Conservation (phyloP, 2,329 filamentous ascomycete species). For the Colletotrichum camelliae region DNA sequence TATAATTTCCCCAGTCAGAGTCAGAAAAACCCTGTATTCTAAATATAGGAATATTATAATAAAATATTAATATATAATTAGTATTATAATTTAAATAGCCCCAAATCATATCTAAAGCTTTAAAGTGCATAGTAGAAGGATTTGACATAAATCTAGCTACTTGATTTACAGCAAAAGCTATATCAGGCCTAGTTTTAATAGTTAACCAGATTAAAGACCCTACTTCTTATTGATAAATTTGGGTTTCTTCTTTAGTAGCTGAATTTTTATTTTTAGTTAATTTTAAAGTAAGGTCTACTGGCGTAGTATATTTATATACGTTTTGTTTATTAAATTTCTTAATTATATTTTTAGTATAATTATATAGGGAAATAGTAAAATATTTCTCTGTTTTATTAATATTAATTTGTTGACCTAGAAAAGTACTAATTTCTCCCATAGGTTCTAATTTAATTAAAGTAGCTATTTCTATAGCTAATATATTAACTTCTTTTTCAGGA, state of each 20-base stretch:
- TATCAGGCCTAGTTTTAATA: not conserved
- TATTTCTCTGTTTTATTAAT: too few species aligned
- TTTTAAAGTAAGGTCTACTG: not conserved
- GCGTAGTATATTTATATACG: too few species aligned
- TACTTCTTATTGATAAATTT: not conserved
- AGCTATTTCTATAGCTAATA: too few species aligned
- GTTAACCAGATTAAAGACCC: not conserved
- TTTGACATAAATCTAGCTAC: not conserved
- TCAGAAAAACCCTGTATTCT: too few species aligned
- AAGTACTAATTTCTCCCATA: accelerated
- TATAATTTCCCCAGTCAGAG: too few species aligned
- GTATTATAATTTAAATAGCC: not conserved
- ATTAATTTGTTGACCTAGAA: too few species aligned
- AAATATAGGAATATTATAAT: not conserved
- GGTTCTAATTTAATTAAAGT: too few species aligned
- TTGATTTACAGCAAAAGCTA: not conserved
- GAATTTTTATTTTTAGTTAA: not conserved
- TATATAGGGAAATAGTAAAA: too few species aligned
- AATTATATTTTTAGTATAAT: too few species aligned
- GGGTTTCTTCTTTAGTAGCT: not conserved
- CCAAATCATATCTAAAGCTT: not conserved
- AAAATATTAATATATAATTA: not conserved
- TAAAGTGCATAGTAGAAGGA: not conserved
- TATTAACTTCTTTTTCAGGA: too few species aligned
- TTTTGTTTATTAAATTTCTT: too few species aligned